These are phyloP conservation scores for Leersia perrieri DNA, from an alignment of 176 grass and related monocot genomes.

Conservation along the genomic window DNA sequence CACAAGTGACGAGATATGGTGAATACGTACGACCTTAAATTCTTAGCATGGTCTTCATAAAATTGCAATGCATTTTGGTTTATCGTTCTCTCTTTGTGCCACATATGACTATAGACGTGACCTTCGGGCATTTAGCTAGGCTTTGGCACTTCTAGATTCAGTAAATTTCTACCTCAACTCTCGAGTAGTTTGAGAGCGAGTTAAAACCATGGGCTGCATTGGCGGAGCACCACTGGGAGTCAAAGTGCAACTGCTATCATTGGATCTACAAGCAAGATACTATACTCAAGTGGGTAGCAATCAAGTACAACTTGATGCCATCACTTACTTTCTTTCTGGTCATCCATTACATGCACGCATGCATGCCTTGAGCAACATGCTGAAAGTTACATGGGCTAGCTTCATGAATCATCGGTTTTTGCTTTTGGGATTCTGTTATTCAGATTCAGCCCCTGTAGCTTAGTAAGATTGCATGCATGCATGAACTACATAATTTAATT, in stretches of 20 bases:
- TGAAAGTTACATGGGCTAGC: background rate
- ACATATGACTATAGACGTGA: background rate
- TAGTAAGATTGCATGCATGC: background rate
- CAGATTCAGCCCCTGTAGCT: background rate
- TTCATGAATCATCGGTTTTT: background rate
- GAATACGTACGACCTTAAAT: background rate
- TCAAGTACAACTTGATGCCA: slow-evolving; percentile 30
- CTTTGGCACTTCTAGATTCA: background rate
- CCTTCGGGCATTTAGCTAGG: background rate
- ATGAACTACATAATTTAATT: background rate
- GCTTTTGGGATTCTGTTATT: background rate
- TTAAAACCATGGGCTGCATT: background rate
- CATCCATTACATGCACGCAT: slow-evolving; percentile 29
- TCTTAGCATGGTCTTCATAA: background rate
- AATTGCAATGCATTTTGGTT: background rate
- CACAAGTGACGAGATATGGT: background rate
- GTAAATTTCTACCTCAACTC: background rate
- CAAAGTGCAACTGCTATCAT: background rate
- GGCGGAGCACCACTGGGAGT: background rate
- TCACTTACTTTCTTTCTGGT: slow-evolving; percentile 9
- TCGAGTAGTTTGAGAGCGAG: background rate
- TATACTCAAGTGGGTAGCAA: slow-evolving; percentile 26
- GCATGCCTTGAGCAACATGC: slow-evolving; percentile 10
- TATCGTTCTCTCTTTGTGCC: background rate
- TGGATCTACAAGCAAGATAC: slow-evolving; percentile 26